Base-by-base conservation (phyloP, 257 asterid genomes). In the Leonotis leonurus region DNA sequence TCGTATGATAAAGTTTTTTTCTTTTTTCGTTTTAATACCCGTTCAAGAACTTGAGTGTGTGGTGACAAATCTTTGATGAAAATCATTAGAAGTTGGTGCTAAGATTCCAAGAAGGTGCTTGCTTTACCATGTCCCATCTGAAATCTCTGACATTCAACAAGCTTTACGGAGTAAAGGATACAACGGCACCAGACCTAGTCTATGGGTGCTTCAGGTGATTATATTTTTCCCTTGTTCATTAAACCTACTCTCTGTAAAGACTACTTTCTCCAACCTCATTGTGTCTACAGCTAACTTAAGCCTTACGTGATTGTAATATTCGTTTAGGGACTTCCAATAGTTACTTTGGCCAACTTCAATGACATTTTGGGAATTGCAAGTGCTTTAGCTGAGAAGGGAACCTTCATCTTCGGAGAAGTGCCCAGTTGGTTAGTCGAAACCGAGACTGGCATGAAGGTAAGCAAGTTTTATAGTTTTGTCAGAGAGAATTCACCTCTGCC, bases 191-290 rank as follows among this genome's bases (percentile, higher is more conserved):
- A 83, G 81, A 65, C 87, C 87, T 52, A 85, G 97, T 75, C 48
- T 87, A 10, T 90, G 97, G 97, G 81, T 70, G 53, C 46, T 79
- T 71, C 97, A 90, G 95, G 97, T 90, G 76, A 73, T 50, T 37
- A 37, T 24, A 60, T 20, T 51, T 12, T 22, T 16, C 24, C 45
- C 35, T 17, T 40, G 57, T 30, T 13, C 36, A 35, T 24, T 44
- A 37, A 30, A 18, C 3, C 33, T 16, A 6, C 17, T 44, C 22
- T n/a, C 13, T 6, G 3, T 1, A 4, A n/a, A 33, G 14, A 56
- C 36, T 35, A 0, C 50, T 24, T 52, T 49, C 53, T 53, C 16
- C 4, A 20, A 62, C 20, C 56, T 32, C 20, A 4, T 8, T 17
- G 56, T 27, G 27, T 37, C 20, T 18, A 60, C 13, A 6, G 44